Evolutionary conservation across 768 basidiomycete genomes (phyloP), one percentile per base, ranked within the genome.

Genomic region (Rhodotorula toruloides): DNA sequence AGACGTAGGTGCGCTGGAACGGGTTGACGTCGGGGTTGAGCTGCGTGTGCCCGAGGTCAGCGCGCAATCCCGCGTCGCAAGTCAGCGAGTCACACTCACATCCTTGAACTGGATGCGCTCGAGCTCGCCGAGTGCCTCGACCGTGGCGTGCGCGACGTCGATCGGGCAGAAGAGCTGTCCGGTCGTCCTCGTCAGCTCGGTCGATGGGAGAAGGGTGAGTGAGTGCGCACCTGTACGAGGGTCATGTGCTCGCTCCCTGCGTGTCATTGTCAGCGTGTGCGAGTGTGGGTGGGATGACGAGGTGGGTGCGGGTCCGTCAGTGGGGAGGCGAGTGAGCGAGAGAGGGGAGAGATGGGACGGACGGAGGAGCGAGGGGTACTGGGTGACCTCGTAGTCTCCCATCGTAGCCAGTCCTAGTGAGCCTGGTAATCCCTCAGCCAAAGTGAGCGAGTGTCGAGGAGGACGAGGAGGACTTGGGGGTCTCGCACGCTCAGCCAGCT

Each of bases 21-120:
- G 94, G 89, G 78, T 94, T 97, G 73, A 97, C 86, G 67, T 84
- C 85, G 19, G 93, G 90, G 78, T 98, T 98, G 73, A 98, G 80
- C 93, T 98, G 76, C 8, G 32, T 13, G 25, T n/a, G 46, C 21
- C 13, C 8, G 4, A 43, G 32, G 32, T 21, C 4, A 40, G 8
- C 50, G 21, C 25, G 37, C 36, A 40, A 59, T 44, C 39, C 61
- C 27, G 39, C 36, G 65, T 32, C 29, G 56, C 47, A 61, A 67
- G 72, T 61, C 46, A 10, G 46, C 39, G 22, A 5, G 19, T 3
- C 22, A 34, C 1, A 78, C 88, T 73, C 73, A 93, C 91, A 79
- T 99, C 96, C 80, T 93, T 94, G 80, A 98, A 96, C 77, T 98
- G 91, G 34, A 98, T 88, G 78, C 94, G 84, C 52, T 93, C 91